Conservation (phyloP, 164 flowering plant species). For the Cinnamomum chago region DNA sequence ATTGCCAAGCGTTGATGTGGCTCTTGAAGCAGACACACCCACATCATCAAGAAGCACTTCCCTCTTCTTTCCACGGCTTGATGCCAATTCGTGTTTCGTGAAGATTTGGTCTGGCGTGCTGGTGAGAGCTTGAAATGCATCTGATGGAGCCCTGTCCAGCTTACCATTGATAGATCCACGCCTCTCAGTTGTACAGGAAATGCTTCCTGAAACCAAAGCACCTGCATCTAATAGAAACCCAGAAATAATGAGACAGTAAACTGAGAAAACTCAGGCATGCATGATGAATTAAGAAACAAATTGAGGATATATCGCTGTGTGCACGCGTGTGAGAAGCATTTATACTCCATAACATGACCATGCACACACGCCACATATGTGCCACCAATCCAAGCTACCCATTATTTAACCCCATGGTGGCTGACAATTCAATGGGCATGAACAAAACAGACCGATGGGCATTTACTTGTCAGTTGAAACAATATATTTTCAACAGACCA, state of each 20-base stretch:
- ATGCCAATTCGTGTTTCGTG: conserved; percentile 45
- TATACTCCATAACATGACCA: no score
- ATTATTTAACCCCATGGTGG: no score
- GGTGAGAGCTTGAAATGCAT: conserved; percentile 21
- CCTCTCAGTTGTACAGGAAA: conserved; percentile 20
- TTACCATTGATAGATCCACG: conserved; percentile 30
- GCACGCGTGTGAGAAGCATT: not conserved
- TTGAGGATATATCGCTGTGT: not conserved
- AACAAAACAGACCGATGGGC: no score
- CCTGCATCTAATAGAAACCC: conserved; percentile 26
- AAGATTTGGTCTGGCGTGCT: conserved; percentile 36
- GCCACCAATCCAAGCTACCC: no score
- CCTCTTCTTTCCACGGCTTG: conserved; percentile 62
- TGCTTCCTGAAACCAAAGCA: conserved; percentile 3
- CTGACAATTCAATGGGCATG: no score
- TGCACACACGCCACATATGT: no score
- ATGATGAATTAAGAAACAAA: not conserved
- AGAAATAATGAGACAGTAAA: not conserved
- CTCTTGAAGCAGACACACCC: conserved; percentile 38
- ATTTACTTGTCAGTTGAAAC: no score
- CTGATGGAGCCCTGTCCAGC: conserved; percentile 25
- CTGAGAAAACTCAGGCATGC: not conserved
- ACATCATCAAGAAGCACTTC: conserved; percentile 74
- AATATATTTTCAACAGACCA: no score
- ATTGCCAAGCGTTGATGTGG: conserved; percentile 36